A percentile compares a stretch with the other conserved stretches of the same genome.
phyloP scores from a whole-genome alignment of 768 basidiomycete species.

The Amanita pseudoporphyria region DNA sequence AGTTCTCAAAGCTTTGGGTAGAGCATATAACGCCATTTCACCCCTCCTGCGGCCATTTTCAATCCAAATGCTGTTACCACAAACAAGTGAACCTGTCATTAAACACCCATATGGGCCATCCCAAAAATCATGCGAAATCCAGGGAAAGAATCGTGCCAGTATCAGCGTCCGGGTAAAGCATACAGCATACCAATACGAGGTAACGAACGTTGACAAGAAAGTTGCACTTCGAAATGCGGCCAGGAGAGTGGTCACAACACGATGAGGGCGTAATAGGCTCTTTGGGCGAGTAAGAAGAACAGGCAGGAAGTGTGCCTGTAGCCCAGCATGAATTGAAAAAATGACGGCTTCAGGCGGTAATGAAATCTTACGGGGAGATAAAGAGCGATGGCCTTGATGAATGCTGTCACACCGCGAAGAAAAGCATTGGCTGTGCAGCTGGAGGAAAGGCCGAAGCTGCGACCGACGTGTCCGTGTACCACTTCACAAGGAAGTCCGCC shows the following conservation, averaged over 20 bases:
- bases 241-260: slow-evolving; percentile 31
- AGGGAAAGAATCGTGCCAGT: slow-evolving; percentile 53
- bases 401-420: slow-evolving; percentile 45
- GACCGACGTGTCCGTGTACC: slow-evolving; percentile 51
- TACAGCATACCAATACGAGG: slow-evolving; percentile 60
- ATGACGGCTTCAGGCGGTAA: background rate
- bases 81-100: slow-evolving; percentile 55
- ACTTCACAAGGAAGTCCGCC: slow-evolving; percentile 75
- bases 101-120: slow-evolving; percentile 68
- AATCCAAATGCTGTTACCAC: slow-evolving; percentile 72
- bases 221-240: slow-evolving; percentile 55
- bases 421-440: slow-evolving; percentile 54
- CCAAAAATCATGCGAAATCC: slow-evolving; percentile 68
- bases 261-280: slow-evolving; percentile 35
- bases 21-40: slow-evolving; percentile 73
- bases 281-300: slow-evolving; percentile 49
- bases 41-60: slow-evolving; percentile 64
- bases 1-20: slow-evolving; percentile 60
- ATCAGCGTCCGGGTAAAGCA: slow-evolving; percentile 61
- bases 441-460: slow-evolving; percentile 33
- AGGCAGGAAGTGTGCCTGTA: slow-evolving; percentile 66
- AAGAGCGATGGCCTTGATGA: slow-evolving; percentile 51
- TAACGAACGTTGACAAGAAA: slow-evolving; percentile 66
- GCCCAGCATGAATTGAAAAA: background rate
- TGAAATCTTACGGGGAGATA: slow-evolving; percentile 56